Evolutionary conservation across 2,329 filamentous ascomycete genomes (phyloP), one percentile per base, ranked within the genome.

Genomic region (Calcarisporium arbuscula): DNA sequence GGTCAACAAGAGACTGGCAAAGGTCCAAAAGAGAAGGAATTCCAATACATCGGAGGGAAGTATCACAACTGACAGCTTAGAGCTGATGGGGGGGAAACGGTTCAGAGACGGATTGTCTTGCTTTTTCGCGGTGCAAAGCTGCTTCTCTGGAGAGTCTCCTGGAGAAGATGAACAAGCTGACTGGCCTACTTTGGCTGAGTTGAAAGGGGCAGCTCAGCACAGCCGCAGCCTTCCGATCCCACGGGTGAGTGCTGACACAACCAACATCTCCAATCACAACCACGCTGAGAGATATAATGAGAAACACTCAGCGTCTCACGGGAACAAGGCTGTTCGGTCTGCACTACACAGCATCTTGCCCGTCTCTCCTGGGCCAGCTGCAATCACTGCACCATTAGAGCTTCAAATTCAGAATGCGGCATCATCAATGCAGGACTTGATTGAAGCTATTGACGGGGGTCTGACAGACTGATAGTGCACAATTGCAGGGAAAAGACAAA

Each of bases 181-280:
- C 28, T 63, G 60, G 60, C 60, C 60, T 2, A 49, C 52, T 8
- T 41, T 58, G 25, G 44, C 57, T 10, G 57, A 60, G 35, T 47
- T 62, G 19, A 62, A 61, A 32, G 55, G 58, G 18, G 44, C 48
- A 1, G 28, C 31, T 21, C 35, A 39, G 28, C 39, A 49, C 27
- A 39, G 47, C 15, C 53, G 57, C n/a, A 50, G 44, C 20, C 45
- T 62, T 16, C 59, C 59, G 26, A 40, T 53, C 4, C 60, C 59
- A 19, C 52, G 50, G 14, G 41, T 56, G 20, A 48, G 49, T 26
- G 11, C 46, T 14, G 22, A 44, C 15, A 42, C 46, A 12, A 20
- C 30, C 8, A 37, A 30, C 14, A 30, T 45, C 20, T 25, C 22
- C 11, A 27, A 27, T 18, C 34, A 35, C 9, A 28, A 39, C 2